phyloP scores from a whole-genome alignment of 495 filamentous ascomycete species.

The Xeromyces bisporus region DNA sequence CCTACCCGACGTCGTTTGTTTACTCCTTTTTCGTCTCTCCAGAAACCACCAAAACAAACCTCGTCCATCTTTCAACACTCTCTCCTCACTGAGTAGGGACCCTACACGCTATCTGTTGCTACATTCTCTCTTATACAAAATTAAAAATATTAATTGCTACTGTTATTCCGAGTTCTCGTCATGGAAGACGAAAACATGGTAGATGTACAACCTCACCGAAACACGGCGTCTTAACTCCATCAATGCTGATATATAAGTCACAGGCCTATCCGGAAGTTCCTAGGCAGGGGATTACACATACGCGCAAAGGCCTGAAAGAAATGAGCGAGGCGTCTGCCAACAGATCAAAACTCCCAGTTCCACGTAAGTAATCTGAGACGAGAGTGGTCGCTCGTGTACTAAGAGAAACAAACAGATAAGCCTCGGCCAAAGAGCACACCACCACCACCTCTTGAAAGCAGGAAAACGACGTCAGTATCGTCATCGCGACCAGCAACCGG shows the following conservation, averaged over 20 bases:
- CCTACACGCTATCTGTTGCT: not conserved
- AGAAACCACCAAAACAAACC: conserved; percentile 17
- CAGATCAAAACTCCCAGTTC: conserved; percentile 37
- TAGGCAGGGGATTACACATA: conserved; percentile 22
- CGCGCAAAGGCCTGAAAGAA: conserved; percentile 25
- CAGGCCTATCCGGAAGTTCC: no score
- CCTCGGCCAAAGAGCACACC: conserved; percentile 38
- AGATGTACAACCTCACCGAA: not conserved
- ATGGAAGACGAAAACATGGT: conserved; percentile 27
- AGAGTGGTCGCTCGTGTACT: conserved; percentile 1
- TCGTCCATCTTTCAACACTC: no score
- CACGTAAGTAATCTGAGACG: conserved; percentile 6
- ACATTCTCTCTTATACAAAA: not conserved
- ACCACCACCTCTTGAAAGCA: conserved; percentile 20
- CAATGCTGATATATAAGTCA: no score
- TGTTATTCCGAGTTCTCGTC: conserved; percentile 1
- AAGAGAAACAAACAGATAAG: conserved; percentile 42
- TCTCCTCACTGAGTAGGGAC: conserved; percentile 1
- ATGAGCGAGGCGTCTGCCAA: conserved; percentile 53
- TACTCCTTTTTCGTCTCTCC: conserved; percentile 23
- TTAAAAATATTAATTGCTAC: no score
- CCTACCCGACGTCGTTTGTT: conserved; percentile 17
- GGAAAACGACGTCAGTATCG: conserved; percentile 19
- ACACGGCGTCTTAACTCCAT: conserved; percentile 2
- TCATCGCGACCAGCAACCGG: conserved; percentile 13